phyloP scores from a whole-genome alignment of 495 filamentous ascomycete genomes.

The Penicillium cataractarum region DNA sequence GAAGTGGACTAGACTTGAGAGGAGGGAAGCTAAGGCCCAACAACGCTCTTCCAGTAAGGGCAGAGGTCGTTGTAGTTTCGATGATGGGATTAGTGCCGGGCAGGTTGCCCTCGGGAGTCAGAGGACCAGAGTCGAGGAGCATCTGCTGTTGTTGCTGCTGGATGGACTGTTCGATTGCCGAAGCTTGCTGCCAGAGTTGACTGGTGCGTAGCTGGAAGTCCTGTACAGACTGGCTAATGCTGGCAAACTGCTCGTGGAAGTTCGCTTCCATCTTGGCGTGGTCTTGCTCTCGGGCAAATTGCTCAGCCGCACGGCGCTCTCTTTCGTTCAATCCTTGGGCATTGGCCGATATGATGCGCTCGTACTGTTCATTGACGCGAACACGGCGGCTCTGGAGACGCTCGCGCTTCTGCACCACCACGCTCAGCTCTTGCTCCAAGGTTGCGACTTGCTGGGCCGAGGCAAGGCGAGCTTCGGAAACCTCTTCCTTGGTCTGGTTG shows the following conservation, averaged over 20 bases:
- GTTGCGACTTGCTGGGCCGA: conserved; percentile 65
- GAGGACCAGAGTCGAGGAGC: conserved; percentile 48
- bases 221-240: conserved; percentile 49
- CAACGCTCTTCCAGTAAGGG: conserved; percentile 40
- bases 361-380: conserved; percentile 77
- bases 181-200: conserved; percentile 53
- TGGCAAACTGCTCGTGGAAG: conserved; percentile 50
- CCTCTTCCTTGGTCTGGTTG: conserved; percentile 59
- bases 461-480: conserved; percentile 63
- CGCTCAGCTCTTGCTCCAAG: conserved; percentile 66
- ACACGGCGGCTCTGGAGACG: conserved; percentile 74
- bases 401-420: conserved; percentile 74
- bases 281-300: conserved; percentile 66
- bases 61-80: conserved; percentile 38
- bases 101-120: conserved; percentile 54
- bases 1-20: conserved; percentile 47
- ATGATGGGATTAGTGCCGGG: conserved; percentile 50
- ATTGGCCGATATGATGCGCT: conserved; percentile 76
- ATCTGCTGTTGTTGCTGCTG: conserved; percentile 49
- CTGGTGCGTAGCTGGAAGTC: conserved; percentile 51
- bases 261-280: conserved; percentile 58
- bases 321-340: conserved; percentile 73
- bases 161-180: conserved; percentile 50
- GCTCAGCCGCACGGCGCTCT: conserved; percentile 70
- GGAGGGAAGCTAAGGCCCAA: conserved; percentile 46